Percentiles rank a stretch among this genome's conserved stretches.
phyloP scores from a whole-genome alignment of 257 asterid species.

The Solanum neorickii region DNA sequence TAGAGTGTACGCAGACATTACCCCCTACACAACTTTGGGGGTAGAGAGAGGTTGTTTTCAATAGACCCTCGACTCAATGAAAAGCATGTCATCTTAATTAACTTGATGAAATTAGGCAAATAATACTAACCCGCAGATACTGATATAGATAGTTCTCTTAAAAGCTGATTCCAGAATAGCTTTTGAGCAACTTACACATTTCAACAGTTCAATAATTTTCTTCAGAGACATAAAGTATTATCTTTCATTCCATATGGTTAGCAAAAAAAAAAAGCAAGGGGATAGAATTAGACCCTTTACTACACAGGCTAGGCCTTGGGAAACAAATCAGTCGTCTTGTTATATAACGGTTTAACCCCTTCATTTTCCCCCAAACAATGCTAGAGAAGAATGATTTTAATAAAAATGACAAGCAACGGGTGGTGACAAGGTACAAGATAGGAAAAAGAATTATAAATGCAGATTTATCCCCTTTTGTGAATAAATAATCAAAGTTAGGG shows the following conservation, averaged over 20 bases:
- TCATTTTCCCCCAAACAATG: neutral
- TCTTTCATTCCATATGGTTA: neutral
- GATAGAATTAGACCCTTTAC: neutral
- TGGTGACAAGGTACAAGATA: neutral
- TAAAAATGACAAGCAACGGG: neutral
- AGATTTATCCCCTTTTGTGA: neutral
- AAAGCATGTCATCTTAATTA: neutral
- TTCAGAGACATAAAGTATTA: neutral
- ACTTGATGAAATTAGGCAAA: neutral
- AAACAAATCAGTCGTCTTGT: neutral
- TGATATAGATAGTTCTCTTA: neutral
- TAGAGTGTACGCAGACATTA: neutral
- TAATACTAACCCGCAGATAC: neutral
- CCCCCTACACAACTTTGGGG: neutral
- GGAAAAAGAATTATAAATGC: neutral
- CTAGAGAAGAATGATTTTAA: neutral
- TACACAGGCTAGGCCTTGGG: neutral
- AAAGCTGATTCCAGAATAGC: neutral
- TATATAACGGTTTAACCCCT: neutral
- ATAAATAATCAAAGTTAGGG: neutral
- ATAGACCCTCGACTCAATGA: neutral
- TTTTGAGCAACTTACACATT: neutral
- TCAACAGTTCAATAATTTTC: neutral
- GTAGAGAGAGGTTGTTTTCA: neutral
- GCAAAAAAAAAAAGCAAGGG: neutral